These are phyloP conservation scores for Suhomyces atakaporum DNA, from an alignment of 1,139 yeast genomes.

Conservation along the genomic window DNA sequence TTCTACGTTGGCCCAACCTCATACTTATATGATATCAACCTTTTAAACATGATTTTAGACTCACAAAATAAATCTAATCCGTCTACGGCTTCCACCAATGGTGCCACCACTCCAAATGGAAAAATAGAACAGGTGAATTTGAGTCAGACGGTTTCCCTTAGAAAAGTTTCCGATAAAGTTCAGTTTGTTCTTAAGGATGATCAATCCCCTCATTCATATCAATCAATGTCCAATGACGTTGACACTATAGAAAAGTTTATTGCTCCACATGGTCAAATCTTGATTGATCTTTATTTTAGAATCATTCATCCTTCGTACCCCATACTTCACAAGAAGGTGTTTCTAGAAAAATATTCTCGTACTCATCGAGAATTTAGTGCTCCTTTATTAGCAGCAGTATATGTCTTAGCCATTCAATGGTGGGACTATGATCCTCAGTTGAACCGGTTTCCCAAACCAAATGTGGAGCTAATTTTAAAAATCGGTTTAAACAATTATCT, in stretches of 20 bases:
- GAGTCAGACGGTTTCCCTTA: slow-evolving; percentile 55
- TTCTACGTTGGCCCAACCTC: slow-evolving; percentile 78
- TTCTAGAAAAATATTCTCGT: slow-evolving; percentile 71
- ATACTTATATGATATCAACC: slow-evolving; percentile 56
- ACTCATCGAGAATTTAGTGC: slow-evolving; percentile 80
- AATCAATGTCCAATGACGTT: slow-evolving; percentile 64
- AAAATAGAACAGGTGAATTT: slow-evolving; percentile 68
- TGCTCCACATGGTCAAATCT: slow-evolving; percentile 74
- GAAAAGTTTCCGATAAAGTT: slow-evolving; percentile 66
- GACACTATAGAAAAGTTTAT: slow-evolving; percentile 72
- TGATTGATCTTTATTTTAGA: slow-evolving; percentile 70
- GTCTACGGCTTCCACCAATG: slow-evolving; percentile 4
- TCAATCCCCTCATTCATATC: slow-evolving; percentile 63
- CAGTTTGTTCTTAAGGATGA: slow-evolving; percentile 74
- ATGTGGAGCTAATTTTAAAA: slow-evolving; percentile 48
- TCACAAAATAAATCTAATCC: slow-evolving; percentile 28
- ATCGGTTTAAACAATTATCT: slow-evolving; percentile 63
- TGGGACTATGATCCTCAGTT: slow-evolving; percentile 80
- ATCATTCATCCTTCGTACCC: slow-evolving; percentile 82
- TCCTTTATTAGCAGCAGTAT: slow-evolving; percentile 74
- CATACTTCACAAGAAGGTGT: slow-evolving; percentile 72
- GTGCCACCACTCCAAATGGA: slow-evolving; percentile 11
- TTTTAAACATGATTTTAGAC: slow-evolving; percentile 56
- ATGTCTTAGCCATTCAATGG: slow-evolving; percentile 76
- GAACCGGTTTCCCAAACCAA: slow-evolving; percentile 66